Conservation (phyloP, 768 basidiomycete species). For the Artomyces pyxidatus region DNA sequence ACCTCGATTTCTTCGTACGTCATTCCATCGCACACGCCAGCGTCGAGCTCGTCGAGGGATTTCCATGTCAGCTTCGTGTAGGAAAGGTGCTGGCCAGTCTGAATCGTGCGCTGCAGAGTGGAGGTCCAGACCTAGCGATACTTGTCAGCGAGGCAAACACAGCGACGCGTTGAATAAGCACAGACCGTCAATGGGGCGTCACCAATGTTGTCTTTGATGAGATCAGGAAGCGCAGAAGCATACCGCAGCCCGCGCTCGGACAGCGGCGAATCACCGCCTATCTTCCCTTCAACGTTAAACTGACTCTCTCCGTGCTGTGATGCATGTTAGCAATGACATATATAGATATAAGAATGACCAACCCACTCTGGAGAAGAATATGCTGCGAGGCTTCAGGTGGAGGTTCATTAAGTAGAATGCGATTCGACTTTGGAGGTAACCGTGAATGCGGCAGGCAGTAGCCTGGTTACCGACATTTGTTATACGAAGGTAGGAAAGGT, state of each 20-base stretch:
- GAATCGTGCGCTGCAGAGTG: conserved; percentile 88
- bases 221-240: conserved; percentile 72
- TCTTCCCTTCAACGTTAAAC: conserved; percentile 93
- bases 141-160: not conserved
- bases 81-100: conserved; percentile 75
- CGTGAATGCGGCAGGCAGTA: conserved; percentile 78
- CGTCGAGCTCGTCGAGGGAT: conserved; percentile 94
- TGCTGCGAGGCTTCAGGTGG: conserved; percentile 92
- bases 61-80: conserved; percentile 98
- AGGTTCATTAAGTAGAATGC: conserved; percentile 99
- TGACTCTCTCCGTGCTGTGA: conserved; percentile 95
- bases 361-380: conserved; percentile 89
- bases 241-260: conserved; percentile 83
- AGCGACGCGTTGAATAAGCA: not conserved
- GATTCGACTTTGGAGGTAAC: conserved; percentile 93
- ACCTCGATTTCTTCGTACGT: conserved; percentile 99
- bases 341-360: not conserved
- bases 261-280: conserved; percentile 92
- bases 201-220: conserved; percentile 88
- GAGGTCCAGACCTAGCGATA: conserved; percentile 88
- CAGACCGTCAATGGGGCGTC: conserved; percentile 77
- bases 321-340: too few species aligned
- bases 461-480: conserved; percentile 91
- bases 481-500: conserved; percentile 86
- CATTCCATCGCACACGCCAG: conserved; percentile 99